Conservation (phyloP, 352 stramenopile species). For the Globisporangium emineosum region DNA sequence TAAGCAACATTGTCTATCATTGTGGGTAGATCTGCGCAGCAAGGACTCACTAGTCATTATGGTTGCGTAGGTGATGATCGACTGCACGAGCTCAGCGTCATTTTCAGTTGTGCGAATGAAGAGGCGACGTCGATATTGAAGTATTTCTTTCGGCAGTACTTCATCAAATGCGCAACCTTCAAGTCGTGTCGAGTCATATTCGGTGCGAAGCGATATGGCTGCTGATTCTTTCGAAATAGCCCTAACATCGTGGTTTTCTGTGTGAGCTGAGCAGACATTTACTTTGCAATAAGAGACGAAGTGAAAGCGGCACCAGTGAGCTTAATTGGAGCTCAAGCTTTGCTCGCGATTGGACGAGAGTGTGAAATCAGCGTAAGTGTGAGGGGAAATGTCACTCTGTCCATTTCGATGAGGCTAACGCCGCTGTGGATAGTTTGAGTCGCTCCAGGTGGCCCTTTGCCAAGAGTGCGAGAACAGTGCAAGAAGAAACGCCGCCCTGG, state of each 20-base stretch:
- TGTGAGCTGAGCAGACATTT: not conserved
- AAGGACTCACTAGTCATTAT: not conserved
- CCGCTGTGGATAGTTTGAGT: not conserved
- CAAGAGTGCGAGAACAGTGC: not conserved
- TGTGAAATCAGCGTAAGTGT: not conserved
- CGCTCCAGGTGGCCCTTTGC: not conserved
- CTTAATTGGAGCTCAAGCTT: not conserved
- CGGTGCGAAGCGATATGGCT: not conserved
- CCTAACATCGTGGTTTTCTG: not conserved
- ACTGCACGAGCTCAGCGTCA: not conserved
- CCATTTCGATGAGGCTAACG: not conserved
- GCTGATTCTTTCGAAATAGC: not conserved
- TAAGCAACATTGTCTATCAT: not conserved
- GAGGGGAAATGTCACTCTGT: not conserved
- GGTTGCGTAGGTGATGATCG: not conserved
- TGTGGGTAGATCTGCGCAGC: not conserved
- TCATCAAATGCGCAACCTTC: not conserved
- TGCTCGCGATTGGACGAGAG: not conserved
- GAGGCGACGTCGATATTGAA: not conserved
- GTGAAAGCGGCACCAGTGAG: not conserved
- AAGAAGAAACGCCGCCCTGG: not conserved
- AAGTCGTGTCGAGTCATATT: conserved; percentile 1
- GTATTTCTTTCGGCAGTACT: not conserved
- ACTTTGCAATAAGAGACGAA: not conserved
- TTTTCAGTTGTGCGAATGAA: not conserved